A percentile compares a stretch with the other conserved stretches of the same genome.
Evolutionary conservation across 2,329 filamentous ascomycete species (phyloP).

Genomic region (Aschersonia sp.): DNA sequence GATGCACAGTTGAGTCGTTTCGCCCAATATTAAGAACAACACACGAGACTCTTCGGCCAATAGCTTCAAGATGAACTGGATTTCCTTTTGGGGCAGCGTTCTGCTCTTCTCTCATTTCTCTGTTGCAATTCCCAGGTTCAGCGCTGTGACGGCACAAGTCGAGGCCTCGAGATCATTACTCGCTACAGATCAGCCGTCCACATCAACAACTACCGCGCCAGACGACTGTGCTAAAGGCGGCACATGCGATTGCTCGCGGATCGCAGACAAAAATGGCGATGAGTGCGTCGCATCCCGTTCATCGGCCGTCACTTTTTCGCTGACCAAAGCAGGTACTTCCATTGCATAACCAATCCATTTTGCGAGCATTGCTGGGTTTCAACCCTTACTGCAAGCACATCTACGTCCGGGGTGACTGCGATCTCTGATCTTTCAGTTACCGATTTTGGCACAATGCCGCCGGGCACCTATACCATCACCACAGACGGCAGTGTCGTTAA

Average conservation of each 20-base stretch:
- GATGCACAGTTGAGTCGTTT: neutral
- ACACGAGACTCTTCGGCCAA: neutral
- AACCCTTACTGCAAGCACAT: neutral
- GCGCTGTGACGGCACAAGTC: neutral
- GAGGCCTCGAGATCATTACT: neutral
- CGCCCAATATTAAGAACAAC: neutral
- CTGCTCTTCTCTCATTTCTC: neutral
- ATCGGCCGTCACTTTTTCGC: neutral
- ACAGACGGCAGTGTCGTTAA: constrained; percentile 1
- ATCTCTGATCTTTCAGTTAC: neutral
- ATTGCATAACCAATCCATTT: constrained; percentile 17
- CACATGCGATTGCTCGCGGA: constrained; percentile 14
- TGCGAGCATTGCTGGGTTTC: constrained; percentile 12
- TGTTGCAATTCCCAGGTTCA: neutral
- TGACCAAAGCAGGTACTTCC: constrained; percentile 13
- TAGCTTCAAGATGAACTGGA: neutral
- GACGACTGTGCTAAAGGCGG: constrained; percentile 9
- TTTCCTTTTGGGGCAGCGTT: neutral
- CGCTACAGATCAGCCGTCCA: neutral
- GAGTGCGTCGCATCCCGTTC: constrained; percentile 10
- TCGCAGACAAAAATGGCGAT: constrained; percentile 13
- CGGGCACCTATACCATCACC: constrained; percentile 2
- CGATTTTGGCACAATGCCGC: neutral
- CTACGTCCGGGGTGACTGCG: neutral
- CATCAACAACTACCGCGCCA: neutral